phyloP scores from a whole-genome alignment of 164 flowering plant species.

The Tetrastigma voinierianum region DNA sequence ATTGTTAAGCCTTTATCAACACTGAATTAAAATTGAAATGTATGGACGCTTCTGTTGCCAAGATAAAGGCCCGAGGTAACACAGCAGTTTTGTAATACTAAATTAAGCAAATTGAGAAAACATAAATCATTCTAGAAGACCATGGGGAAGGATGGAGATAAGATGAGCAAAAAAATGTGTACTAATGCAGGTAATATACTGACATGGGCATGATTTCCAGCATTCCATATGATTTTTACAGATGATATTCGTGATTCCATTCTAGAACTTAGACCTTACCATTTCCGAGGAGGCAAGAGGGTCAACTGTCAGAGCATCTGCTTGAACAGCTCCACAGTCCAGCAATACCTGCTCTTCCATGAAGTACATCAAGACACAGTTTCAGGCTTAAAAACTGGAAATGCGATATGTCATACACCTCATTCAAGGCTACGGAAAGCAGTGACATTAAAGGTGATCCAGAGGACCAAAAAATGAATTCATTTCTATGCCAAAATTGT shows the following conservation, averaged over 20 bases:
- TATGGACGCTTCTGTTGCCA: constrained; percentile 57
- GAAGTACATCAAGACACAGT: background rate
- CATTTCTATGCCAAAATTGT: background rate
- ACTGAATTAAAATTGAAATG: no score
- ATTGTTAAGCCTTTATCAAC: no score
- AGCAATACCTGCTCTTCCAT: constrained; percentile 46
- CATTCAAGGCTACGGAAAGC: background rate
- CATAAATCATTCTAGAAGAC: background rate
- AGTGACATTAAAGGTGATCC: background rate
- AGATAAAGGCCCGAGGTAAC: constrained; percentile 61
- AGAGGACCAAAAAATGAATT: background rate
- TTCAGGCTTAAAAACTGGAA: background rate
- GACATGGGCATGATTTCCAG: background rate
- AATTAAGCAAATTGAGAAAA: constrained; percentile 5
- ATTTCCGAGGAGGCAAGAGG: constrained; percentile 77
- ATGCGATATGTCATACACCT: background rate
- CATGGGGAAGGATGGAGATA: background rate
- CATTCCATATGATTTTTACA: background rate
- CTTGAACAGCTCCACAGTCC: constrained; percentile 86
- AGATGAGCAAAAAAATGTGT: no score
- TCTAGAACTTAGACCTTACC: constrained; percentile 26
- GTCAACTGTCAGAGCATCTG: constrained; percentile 83
- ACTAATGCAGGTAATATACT: no score
- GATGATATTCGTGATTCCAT: no score
- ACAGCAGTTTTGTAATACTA: constrained; percentile 76